Conservation (phyloP, 2,329 filamentous ascomycete species). For the Botrytis galanthina region DNA sequence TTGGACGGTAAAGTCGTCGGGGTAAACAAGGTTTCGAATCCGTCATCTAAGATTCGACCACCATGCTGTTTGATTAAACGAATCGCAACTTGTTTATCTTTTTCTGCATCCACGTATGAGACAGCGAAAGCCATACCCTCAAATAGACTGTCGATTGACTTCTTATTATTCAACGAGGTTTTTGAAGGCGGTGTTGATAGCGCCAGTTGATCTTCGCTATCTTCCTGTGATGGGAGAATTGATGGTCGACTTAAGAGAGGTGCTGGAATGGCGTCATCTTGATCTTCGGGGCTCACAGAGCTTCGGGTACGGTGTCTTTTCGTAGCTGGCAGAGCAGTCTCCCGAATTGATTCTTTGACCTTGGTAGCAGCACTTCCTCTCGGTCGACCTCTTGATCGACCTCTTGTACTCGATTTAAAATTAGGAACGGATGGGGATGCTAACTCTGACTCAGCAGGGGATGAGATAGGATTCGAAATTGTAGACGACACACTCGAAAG, state of each 20-base stretch:
- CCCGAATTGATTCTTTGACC: not conserved
- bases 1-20: conserved; percentile 7
- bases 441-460: not conserved
- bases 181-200: conserved; percentile 7
- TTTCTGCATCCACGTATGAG: conserved; percentile 60
- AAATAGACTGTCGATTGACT: conserved; percentile 52
- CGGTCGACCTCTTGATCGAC: not conserved
- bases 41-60: conserved; percentile 67
- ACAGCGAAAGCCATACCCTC: conserved; percentile 83
- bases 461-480: not conserved
- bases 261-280: conserved; percentile 16
- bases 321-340: not conserved
- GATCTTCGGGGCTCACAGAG: not conserved
- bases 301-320: conserved; percentile 9
- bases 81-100: conserved; percentile 56
- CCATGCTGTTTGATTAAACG: conserved; percentile 67
- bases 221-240: conserved; percentile 16
- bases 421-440: not conserved
- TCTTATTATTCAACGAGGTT: not conserved
- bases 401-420: not conserved
- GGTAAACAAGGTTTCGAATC: conserved; percentile 81
- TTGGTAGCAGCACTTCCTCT: not conserved
- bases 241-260: conserved; percentile 31
- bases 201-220: conserved; percentile 33
- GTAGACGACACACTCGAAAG: conserved; percentile 4